phyloP scores from a whole-genome alignment of 306 rosid genomes.

The barrel medic (Medicago truncatula) region MtrunA17r5.0-ANR NC_053044.1:8198001-8198500 shows the following conservation, averaged over 20 bases:
- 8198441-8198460: constrained; percentile 99
- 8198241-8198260: background rate
- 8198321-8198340: constrained; percentile 1
- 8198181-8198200: background rate
- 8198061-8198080: background rate
- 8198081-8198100: background rate
- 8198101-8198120: background rate
- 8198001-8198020: background rate
- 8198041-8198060: background rate
- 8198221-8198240: background rate
- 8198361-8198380: background rate
- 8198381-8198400: constrained; percentile 31
- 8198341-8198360: background rate
- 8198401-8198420: constrained; percentile 15
- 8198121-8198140: background rate
- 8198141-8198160: background rate
- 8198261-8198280: background rate
- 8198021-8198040: background rate
- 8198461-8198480: constrained; percentile 84
- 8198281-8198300: constrained; percentile 1
- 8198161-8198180: background rate
- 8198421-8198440: constrained; percentile 34
- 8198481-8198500: constrained; percentile 93
- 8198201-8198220: background rate
- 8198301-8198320: constrained; percentile 5